Conservation (phyloP, 2,329 filamentous ascomycete species). For the Botrytis squamosa region DNA sequence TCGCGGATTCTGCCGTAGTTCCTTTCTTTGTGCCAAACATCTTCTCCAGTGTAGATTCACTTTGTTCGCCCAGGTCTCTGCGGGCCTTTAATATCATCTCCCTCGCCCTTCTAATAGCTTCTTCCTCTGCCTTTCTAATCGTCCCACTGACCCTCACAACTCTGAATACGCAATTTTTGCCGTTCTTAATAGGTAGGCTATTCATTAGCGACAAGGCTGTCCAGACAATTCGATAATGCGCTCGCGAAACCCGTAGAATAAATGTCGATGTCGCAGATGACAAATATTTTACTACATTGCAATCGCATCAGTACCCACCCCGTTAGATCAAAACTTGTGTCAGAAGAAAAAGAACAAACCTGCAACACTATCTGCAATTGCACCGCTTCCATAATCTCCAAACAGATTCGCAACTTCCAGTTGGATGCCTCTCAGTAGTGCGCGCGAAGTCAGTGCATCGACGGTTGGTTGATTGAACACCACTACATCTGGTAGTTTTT, state of each 20-base stretch:
- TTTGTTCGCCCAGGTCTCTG: conserved; percentile 48
- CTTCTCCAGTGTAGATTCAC: conserved; percentile 41
- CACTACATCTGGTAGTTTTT: conserved; percentile 57
- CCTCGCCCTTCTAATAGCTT: conserved; percentile 77
- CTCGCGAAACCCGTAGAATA: conserved; percentile 80
- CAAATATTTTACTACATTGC: conserved; percentile 76
- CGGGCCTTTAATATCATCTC: conserved; percentile 66
- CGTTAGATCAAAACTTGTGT: background rate
- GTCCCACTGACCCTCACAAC: conserved; percentile 90
- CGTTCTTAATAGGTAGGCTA: conserved; percentile 56
- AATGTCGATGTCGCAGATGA: conserved; percentile 91
- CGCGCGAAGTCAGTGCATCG: conserved; percentile 63
- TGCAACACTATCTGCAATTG: conserved; percentile 65
- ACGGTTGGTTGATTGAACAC: conserved; percentile 77
- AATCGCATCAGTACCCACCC: conserved; percentile 5
- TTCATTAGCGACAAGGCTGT: conserved; percentile 81
- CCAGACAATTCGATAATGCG: conserved; percentile 86
- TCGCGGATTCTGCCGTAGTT: conserved; percentile 35
- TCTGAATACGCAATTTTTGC: conserved; percentile 71
- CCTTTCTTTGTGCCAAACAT: conserved; percentile 41
- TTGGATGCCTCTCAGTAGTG: conserved; percentile 68
- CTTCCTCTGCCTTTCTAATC: conserved; percentile 87
- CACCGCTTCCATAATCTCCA: conserved; percentile 84
- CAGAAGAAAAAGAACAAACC: conserved; percentile 47
- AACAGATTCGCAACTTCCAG: conserved; percentile 71